Percentiles rank a stretch among this genome's conserved stretches.
These are phyloP conservation scores for Verticillium dahliae DNA, from an alignment of 2,329 filamentous ascomycete genomes.

Conservation along the genomic window DNA sequence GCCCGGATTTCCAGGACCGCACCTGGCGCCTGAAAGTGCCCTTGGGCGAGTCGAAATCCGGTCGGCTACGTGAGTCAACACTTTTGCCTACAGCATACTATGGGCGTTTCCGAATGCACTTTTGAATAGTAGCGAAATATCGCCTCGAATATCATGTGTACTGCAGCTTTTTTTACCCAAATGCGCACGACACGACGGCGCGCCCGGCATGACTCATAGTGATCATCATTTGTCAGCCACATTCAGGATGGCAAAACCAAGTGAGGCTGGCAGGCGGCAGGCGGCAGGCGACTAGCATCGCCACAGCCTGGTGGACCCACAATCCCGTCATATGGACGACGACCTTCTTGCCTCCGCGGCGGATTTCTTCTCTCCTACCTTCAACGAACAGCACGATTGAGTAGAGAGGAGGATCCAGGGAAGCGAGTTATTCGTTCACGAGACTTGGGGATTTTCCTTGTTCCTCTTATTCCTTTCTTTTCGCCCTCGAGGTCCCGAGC, in stretches of 20 bases:
- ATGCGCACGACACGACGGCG: no score
- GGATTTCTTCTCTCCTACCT: not conserved
- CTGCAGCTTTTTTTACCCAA: not conserved
- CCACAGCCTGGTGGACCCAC: not conserved
- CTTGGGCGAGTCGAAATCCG: no score
- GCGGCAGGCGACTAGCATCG: not conserved
- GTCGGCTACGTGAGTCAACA: no score
- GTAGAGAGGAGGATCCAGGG: not conserved
- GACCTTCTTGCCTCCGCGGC: not conserved
- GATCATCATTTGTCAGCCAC: not conserved
- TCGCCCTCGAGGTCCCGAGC: not conserved
- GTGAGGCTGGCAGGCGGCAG: not conserved
- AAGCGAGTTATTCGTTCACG: not conserved
- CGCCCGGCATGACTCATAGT: not conserved
- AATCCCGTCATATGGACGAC: not conserved
- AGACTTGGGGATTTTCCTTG: not conserved
- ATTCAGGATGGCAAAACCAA: not conserved
- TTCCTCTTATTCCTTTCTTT: not conserved
- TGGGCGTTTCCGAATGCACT: no score
- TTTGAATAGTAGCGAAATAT: no score
- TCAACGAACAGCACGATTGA: not conserved
- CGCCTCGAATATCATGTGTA: not conserved
- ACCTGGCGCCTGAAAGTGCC: no score
- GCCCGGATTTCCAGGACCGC: no score
- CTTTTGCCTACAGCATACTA: no score